A percentile compares a stretch with the other conserved stretches of the same genome.
phyloP scores from a whole-genome alignment of 176 grass and related monocot genomes.

The Ensete glaucum region DNA sequence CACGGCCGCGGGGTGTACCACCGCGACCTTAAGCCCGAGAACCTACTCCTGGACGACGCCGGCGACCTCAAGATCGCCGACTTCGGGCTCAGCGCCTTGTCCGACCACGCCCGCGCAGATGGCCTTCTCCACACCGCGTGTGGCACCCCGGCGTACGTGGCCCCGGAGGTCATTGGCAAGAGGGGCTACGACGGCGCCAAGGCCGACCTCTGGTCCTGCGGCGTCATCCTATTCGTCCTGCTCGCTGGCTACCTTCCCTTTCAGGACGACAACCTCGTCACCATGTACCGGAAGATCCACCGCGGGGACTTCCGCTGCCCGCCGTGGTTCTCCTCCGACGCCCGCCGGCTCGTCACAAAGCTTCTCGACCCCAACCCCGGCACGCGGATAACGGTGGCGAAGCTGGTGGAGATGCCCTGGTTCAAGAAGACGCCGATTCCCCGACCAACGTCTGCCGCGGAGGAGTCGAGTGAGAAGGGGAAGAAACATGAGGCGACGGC shows the following conservation, averaged over 20 bases:
- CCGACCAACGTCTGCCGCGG: not conserved
- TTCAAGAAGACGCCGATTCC: constrained; percentile 24
- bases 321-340: constrained; percentile 27
- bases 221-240: constrained; percentile 53
- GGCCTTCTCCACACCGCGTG: constrained; percentile 40
- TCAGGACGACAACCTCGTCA: constrained; percentile 35
- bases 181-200: constrained; percentile 47
- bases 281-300: constrained; percentile 46
- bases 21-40: constrained; percentile 50
- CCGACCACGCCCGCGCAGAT: constrained; percentile 25
- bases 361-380: constrained; percentile 34
- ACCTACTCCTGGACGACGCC: constrained; percentile 42
- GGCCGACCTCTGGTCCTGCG: constrained; percentile 50
- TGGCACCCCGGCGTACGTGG: constrained; percentile 41
- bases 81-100: constrained; percentile 38
- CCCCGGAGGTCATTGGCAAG: constrained; percentile 35
- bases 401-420: constrained; percentile 30
- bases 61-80: constrained; percentile 46
- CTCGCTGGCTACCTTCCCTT: constrained; percentile 36
- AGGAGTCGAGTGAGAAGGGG: not conserved
- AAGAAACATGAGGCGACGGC: not conserved
- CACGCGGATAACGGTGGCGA: constrained; percentile 28
- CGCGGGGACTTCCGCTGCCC: constrained; percentile 33
- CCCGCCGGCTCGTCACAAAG: constrained; percentile 23
- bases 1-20: constrained; percentile 40